phyloP scores from a whole-genome alignment of 106 monocot species.

The Alisma plantagoaquatica region DNA sequence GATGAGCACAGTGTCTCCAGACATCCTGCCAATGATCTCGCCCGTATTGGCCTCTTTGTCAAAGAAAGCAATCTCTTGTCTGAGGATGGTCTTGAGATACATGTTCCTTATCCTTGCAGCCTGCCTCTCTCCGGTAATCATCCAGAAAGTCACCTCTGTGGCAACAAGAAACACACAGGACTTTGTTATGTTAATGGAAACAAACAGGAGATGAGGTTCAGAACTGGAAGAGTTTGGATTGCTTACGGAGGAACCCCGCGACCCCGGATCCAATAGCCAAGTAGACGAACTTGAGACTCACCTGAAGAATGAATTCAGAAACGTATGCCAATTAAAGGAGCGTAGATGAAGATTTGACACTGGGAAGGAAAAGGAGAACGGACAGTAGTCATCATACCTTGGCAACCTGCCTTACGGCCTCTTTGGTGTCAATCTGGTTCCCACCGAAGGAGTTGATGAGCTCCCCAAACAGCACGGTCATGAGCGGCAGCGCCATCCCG shows the following conservation, averaged over 20 bases:
- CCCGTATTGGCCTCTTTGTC: constrained; percentile 42
- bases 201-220: neutral
- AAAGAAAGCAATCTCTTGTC: constrained; percentile 34
- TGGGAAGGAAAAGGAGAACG: too few relatives aligned
- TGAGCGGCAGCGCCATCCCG: too few relatives aligned
- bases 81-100: constrained; percentile 42
- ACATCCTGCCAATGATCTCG: constrained; percentile 54
- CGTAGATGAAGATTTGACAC: too few relatives aligned
- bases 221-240: neutral
- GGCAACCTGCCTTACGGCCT: too few relatives aligned
- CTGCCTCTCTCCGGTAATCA: constrained; percentile 41
- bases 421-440: too few relatives aligned
- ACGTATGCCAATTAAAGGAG: too few relatives aligned
- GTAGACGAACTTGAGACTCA: constrained; percentile 44
- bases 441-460: too few relatives aligned
- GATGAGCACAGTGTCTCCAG: constrained; percentile 49
- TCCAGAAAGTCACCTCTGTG: constrained; percentile 46
- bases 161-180: neutral
- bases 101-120: constrained; percentile 47
- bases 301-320: too few relatives aligned
- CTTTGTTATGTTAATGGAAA: neutral
- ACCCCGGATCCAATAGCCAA: constrained; percentile 36
- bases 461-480: too few relatives aligned
- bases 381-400: too few relatives aligned
- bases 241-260: constrained; percentile 47